Evolutionary conservation across 176 grass and related monocot genomes (phyloP), one percentile per base, ranked within the genome.

Genomic region (Musa beccarii): DNA sequence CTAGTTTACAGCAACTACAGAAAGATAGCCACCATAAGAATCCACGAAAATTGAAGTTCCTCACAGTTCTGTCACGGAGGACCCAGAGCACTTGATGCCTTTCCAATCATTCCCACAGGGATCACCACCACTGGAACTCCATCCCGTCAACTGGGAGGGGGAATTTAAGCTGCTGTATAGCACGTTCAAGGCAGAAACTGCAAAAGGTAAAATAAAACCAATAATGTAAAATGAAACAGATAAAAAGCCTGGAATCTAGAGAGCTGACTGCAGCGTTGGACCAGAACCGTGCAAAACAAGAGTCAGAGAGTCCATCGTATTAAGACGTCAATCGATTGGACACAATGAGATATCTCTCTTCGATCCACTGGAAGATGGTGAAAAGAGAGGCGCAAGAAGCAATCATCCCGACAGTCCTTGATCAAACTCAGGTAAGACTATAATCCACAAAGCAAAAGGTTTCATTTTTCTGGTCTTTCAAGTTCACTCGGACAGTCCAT

Each of bases 61-160:
- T 83, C 87, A 93, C 95, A 99, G 89, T 82, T 92, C 54, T 17
- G 84, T 94, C 53, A 99, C 89, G 54, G 95, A 94, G 9, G 83
- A 88, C 26, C 81, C 86, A 34, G 85, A 87, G 81, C 95, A 99
- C 50, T 80, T 63, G 72, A 99, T 73, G 11, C 95, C 95, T 63
- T 86, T 86, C 91, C 91, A 92, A 9, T 23, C 70, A 2, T 94
- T 79, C 0, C 89, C 88, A 49, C 95, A 99, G 1, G 90, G 94
- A 71, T 98, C 94, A 0, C 94, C 90, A 3, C 95, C 95, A 61
- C 66, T 86, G 0, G 68, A 66, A 53, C 73, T 84, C 95, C 95
- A 98, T 23, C 84, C 84, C 1, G 78, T 83, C 82, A 98, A 34
- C 49, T 91, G 76, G 29, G 88, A 87, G 16, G 90, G 86, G 1